Evolutionary conservation across 2,329 filamentous ascomycete species (phyloP).

Genomic region (Zopfia rhizophila): DNA sequence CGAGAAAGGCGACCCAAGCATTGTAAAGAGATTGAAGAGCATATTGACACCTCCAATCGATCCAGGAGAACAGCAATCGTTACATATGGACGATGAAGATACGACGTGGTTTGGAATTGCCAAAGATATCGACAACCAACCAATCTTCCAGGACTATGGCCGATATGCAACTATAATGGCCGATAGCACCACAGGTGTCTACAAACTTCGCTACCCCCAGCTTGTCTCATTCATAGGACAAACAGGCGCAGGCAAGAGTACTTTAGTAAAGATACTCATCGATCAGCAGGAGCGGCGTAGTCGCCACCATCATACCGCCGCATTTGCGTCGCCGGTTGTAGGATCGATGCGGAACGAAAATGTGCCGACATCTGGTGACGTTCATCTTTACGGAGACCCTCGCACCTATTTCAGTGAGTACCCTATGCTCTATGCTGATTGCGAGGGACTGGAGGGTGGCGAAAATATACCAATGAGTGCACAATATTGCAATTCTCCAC

Average conservation of each 20-base stretch:
- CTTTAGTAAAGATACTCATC: slow-evolving; percentile 61
- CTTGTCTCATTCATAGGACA: slow-evolving; percentile 59
- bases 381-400: slow-evolving; percentile 64
- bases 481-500: background rate
- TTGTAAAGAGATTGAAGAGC: slow-evolving; percentile 20
- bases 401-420: slow-evolving; percentile 48
- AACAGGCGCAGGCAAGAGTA: slow-evolving; percentile 62
- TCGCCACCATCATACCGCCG: background rate
- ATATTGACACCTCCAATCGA: slow-evolving; percentile 19
- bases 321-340: slow-evolving; percentile 56
- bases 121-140: slow-evolving; percentile 1
- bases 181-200: slow-evolving; percentile 5
- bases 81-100: slow-evolving; percentile 30
- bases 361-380: slow-evolving; percentile 61
- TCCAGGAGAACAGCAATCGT: slow-evolving; percentile 5
- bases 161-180: slow-evolving; percentile 21
- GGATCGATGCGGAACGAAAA: slow-evolving; percentile 52
- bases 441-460: slow-evolving; percentile 64
- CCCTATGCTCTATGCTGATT: slow-evolving; percentile 63
- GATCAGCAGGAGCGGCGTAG: slow-evolving; percentile 35
- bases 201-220: slow-evolving; percentile 7
- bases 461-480: slow-evolving; percentile 51
- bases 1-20: slow-evolving; percentile 21
- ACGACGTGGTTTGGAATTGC: slow-evolving; percentile 34
- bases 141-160: slow-evolving; percentile 26